Evolutionary conservation across 176 grass and related monocot species (phyloP).

Genomic region (Tuctoria greenei): DNA sequence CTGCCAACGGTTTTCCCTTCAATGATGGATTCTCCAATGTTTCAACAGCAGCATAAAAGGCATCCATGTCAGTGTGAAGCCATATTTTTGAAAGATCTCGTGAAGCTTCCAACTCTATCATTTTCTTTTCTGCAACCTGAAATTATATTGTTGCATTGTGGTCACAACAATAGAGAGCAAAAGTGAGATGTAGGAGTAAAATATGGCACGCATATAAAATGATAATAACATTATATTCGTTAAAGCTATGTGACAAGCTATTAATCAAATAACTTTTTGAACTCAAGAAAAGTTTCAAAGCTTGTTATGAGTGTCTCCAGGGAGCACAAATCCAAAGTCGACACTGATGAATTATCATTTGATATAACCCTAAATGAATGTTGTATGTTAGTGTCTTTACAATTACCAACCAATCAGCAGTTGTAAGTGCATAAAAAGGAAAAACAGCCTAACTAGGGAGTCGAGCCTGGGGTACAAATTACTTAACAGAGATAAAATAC

Average conservation of each 20-base stretch:
- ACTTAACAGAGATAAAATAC: neutral
- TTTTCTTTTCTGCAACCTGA: slow-evolving; percentile 75
- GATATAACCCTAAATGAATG: neutral
- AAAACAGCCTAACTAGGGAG: neutral
- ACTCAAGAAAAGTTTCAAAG: neutral
- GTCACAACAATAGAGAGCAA: neutral
- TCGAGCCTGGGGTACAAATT: slow-evolving; percentile 2
- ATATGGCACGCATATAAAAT: neutral
- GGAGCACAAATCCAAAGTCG: neutral
- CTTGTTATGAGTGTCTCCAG: neutral
- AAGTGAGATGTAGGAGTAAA: neutral
- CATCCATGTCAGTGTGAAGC: slow-evolving; percentile 97
- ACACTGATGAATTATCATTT: neutral
- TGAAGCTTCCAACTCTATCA: slow-evolving; percentile 82
- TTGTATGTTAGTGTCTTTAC: neutral
- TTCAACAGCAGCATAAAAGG: slow-evolving; percentile 92
- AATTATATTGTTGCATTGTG: neutral
- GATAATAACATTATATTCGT: neutral
- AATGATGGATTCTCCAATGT: slow-evolving; percentile 84
- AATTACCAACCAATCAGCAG: neutral
- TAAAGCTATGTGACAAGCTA: neutral
- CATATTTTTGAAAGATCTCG: slow-evolving; percentile 90
- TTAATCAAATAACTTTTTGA: neutral
- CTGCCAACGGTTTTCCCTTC: slow-evolving; percentile 86
- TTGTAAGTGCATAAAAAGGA: neutral